Conservation (phyloP, 768 basidiomycete genomes). For the Boletus subcaerulescens region DNA sequence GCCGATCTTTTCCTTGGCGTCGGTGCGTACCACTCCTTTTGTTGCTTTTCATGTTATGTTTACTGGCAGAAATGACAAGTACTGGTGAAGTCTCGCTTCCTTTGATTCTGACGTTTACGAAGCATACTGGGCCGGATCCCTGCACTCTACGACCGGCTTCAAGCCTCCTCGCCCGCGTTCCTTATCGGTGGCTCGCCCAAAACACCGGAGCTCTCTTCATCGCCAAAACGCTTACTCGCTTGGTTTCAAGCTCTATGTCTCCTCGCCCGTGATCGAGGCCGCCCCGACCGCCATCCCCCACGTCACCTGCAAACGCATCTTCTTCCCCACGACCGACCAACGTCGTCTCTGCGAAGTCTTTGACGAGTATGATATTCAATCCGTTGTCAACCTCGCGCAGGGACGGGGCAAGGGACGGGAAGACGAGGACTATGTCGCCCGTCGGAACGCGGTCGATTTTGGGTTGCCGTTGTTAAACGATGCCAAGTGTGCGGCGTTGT, state of each 20-base stretch:
- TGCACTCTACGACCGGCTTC: slow-evolving; percentile 96
- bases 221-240: slow-evolving; percentile 78
- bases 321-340: slow-evolving; percentile 97
- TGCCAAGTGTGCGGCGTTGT: slow-evolving; percentile 81
- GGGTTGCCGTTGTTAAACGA: slow-evolving; percentile 91
- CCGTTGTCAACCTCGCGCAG: slow-evolving; percentile 90
- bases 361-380: slow-evolving; percentile 91
- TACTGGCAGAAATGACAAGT: slow-evolving; percentile 84
- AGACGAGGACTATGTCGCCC: slow-evolving; percentile 96
- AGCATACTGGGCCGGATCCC: slow-evolving; percentile 92
- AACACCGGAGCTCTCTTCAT: slow-evolving; percentile 83
- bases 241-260: slow-evolving; percentile 95
- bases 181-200: slow-evolving; percentile 88
- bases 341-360: slow-evolving; percentile 91
- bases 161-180: slow-evolving; percentile 78
- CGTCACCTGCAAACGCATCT: slow-evolving; percentile 80
- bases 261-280: slow-evolving; percentile 73
- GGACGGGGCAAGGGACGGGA: slow-evolving; percentile 68
- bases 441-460: slow-evolving; percentile 95
- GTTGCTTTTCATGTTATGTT: background rate
- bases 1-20: slow-evolving; percentile 97
- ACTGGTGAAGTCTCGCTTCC: slow-evolving; percentile 95
- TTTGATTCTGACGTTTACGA: slow-evolving; percentile 94
- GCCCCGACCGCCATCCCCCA: slow-evolving; percentile 78
- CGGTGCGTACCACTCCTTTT: slow-evolving; percentile 49